Conservation (phyloP, 768 basidiomycete genomes). For the Mycena latifolia region DNA sequence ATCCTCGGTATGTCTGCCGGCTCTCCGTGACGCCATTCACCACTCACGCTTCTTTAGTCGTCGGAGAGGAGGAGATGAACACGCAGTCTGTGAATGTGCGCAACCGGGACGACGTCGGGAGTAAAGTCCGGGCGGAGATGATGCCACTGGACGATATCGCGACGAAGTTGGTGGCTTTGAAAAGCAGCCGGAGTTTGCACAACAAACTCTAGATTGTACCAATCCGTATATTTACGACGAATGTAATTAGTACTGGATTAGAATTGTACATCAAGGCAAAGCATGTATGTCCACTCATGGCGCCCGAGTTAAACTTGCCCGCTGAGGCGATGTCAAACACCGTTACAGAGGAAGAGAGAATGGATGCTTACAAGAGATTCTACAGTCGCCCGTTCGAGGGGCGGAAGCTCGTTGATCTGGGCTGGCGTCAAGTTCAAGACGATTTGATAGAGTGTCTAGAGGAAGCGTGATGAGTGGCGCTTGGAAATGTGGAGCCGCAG, state of each 20-base stretch:
- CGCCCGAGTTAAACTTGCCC: conserved; percentile 8
- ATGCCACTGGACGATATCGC: conserved; percentile 78
- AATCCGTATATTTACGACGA: not conserved
- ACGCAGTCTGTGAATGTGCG: conserved; percentile 92
- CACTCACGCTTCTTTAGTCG: conserved; percentile 67
- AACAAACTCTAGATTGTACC: conserved; percentile 52
- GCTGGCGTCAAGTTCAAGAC: conserved; percentile 58
- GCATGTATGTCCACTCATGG: conserved; percentile 7
- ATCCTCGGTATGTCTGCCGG: conserved; percentile 79
- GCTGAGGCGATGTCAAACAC: conserved; percentile 1
- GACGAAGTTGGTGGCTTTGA: conserved; percentile 78
- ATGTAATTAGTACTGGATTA: not conserved
- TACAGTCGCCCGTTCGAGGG: conserved; percentile 36
- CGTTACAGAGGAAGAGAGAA: conserved; percentile 2
- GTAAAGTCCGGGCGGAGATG: conserved; percentile 84
- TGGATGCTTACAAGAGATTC: conserved; percentile 24
- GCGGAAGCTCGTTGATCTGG: conserved; percentile 63
- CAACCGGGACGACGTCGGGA: conserved; percentile 94
- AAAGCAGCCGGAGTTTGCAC: conserved; percentile 59
- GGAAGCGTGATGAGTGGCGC: conserved; percentile 41
- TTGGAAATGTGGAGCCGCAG: conserved; percentile 41
- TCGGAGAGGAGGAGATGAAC: conserved; percentile 93
- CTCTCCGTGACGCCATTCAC: not conserved
- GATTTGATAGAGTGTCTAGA: conserved; percentile 43
- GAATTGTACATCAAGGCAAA: not conserved